Evolutionary conservation across 129 eudicot species (phyloP), one percentile per base, ranked within the genome.

Genomic region (Silybum marianum): DNA sequence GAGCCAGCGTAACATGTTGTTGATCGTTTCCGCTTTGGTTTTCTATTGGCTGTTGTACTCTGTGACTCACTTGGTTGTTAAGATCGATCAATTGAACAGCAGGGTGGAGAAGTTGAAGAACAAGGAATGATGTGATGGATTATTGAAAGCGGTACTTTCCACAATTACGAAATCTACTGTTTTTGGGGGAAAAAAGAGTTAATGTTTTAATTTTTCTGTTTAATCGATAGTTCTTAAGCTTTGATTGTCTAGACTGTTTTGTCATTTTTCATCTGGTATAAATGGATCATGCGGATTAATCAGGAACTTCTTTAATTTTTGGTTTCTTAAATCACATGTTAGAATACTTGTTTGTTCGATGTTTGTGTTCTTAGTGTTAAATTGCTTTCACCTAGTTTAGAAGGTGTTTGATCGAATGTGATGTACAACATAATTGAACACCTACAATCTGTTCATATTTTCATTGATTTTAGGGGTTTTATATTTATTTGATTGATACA

Each of bases 11-110:
- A 93, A 93, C 77, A 92, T 87, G 40, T 73, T 93, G 40, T 71
- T 93, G 76, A 93, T 93, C 78, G 94, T 85, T 10, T 51, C 91
- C 0, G 96, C 98, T 10, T 78, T 93, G 26, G 78, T 91, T 39
- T 89, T 91, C n/a, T 93, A 91, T 73, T 93, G 98, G 96, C 75
- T 93, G 26, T 77, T 93, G 51, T 93, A 79, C 38, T 84, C 97
- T 0, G 92, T 93, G 3, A 93, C 96, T 40, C 76, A 82, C 0
- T 75, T 93, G 85, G 87, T 87, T 78, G 89, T 84, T 4, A 82
- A 76, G 79, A 39, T 88, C 48, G 97, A 93, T 70, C 82, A 74
- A 80, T 73, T 93, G 88, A 90, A 73, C 79, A 74, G 78, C 82
- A 76, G 97, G 82, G 74, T 93, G 7, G 93, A 93, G 80, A 84